Base-by-base conservation (phyloP, 768 basidiomycete genomes). In the Suillus sp. region DNA sequence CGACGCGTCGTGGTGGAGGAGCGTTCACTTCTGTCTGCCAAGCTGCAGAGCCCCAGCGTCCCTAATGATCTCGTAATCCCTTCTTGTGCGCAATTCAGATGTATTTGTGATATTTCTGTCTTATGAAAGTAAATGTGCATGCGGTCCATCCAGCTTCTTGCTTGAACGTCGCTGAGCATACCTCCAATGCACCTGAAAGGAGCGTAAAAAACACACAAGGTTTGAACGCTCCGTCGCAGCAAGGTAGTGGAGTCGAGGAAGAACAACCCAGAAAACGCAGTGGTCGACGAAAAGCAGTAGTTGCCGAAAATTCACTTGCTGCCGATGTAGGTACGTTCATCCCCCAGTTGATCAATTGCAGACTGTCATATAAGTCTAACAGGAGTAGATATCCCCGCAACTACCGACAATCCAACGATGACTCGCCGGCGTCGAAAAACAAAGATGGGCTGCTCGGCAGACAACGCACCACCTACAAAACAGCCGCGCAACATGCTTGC, bases 401-500 rank as follows among this genome's bases (percentile, higher is more conserved):
- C 16, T 38, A 38, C 25, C 5, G 37, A 27, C 25, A 40, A 38
- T 13, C 16, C 25, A 57, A 27, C 5, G 6, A 30, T 20, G 18
- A 27, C 37, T 40, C 38, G 38, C 8, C 38, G 38, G 27, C 56
- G 56, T 30, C 56, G 56, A 13, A 38, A 27, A 30, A 30, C 18
- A 27, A 40, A 57, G 56, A 32, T 27, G 48, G 32, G n/a, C 60
- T 34, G 32, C 56, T 51, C 22, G 37, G 58, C 59, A 40, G 61
- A 60, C 27, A 40, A 54, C 43, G 14, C n/a, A 32, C 20, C 32
- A 22, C 32, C 56, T 11, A 60, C 43, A 38, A 75, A 57, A 51
- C 74, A 66, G 57, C 78, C 83, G 2, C 76, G 72, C 45, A 86
- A 81, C 30, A 75, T 81, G 54, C 82, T 96, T 25, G 90, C 93